Evolutionary conservation across 129 eudicot genomes (phyloP), one percentile per base, ranked within the genome.

Genomic region (Flaveria ramosissima): DNA sequence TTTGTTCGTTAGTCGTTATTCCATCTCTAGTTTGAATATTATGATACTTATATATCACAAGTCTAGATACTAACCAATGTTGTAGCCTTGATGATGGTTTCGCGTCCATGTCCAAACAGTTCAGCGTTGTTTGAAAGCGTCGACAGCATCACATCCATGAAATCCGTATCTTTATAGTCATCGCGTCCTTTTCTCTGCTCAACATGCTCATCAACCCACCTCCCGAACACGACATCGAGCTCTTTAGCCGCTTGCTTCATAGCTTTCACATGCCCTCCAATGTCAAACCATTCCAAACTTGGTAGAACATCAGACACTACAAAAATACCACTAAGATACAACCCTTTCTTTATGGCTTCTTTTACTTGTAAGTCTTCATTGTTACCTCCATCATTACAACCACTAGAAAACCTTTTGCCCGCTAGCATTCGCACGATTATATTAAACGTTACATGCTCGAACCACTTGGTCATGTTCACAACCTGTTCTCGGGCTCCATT

Each of bases 261-360:
- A 9, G 78, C 79, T 68, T 82, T 87, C 45, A 90, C 41, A 72
- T 85, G 68, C 24, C 96, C 96, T 45, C 92, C 92, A 45, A 87
- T 82, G 53, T 90, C 96, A 81, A 87, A 30, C 87, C 87, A 82
- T 65, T 87, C 89, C 12, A 87, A 20, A 56, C 26, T 73, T 14
- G 92, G 92, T 76, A 87, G 73, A 7, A 83, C 73, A 77, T 85
- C 92, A 7, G 87, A 90, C 47, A 77, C 79, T 6, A 90, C 87
- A 30, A 90, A 90, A 57, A 82, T 83, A 6, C 92, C 96, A 57
- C 86, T 71, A 48, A 90, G 83, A 24, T 87, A 84, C 92, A 87
- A 80, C 59, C 77, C 83, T 75, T 69, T 83, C 78, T 85, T 81
- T 48, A 90, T 74, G 1, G 86, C 85, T 45, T 85, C 87, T 68